Percentiles rank a stretch among this genome's conserved stretches.
Conservation (phyloP, 2,329 filamentous ascomycete genomes). For the Meredithiella fracta region DNA sequence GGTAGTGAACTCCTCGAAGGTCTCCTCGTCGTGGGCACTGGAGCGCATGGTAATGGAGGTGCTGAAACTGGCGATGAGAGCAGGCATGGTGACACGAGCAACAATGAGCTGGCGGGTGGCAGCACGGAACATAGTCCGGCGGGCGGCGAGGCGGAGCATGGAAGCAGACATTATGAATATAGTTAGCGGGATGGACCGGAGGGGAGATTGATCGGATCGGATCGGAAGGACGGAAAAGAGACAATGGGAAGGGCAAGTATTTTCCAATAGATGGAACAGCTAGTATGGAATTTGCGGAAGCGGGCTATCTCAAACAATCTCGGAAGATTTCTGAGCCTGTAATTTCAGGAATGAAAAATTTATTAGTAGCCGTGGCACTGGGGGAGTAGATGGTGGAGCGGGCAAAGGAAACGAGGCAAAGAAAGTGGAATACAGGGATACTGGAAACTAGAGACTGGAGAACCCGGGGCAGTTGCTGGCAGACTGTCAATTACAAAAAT, state of each 20-base stretch:
- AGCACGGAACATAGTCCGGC: slow-evolving; percentile 47
- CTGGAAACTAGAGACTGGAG: background rate
- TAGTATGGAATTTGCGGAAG: slow-evolving; percentile 9
- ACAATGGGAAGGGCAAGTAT: slow-evolving; percentile 5
- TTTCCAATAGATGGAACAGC: slow-evolving; percentile 10
- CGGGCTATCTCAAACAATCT: slow-evolving; percentile 9
- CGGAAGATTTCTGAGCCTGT: slow-evolving; percentile 11
- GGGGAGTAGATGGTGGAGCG: background rate
- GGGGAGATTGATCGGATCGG: slow-evolving; percentile 17
- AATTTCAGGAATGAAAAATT: slow-evolving; percentile 15
- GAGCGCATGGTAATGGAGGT: slow-evolving; percentile 48
- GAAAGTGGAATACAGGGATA: background rate
- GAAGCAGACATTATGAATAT: slow-evolving; percentile 42
- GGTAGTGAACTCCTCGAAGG: slow-evolving; percentile 95
- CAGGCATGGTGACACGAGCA: slow-evolving; percentile 35
- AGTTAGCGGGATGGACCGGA: slow-evolving; percentile 10
- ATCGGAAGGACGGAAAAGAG: slow-evolving; percentile 1
- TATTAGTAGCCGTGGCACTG: background rate
- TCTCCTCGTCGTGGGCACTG: slow-evolving; percentile 72
- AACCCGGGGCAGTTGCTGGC: background rate
- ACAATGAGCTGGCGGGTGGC: slow-evolving; percentile 41
- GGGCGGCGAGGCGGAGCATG: slow-evolving; percentile 55
- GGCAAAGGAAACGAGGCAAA: background rate
- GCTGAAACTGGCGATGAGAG: slow-evolving; percentile 28
- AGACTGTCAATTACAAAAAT: background rate